Percentiles rank a stretch among this genome's conserved stretches.
phyloP scores from a whole-genome alignment of 495 filamentous ascomycete genomes.

The Aspergillus asperescens region DNA sequence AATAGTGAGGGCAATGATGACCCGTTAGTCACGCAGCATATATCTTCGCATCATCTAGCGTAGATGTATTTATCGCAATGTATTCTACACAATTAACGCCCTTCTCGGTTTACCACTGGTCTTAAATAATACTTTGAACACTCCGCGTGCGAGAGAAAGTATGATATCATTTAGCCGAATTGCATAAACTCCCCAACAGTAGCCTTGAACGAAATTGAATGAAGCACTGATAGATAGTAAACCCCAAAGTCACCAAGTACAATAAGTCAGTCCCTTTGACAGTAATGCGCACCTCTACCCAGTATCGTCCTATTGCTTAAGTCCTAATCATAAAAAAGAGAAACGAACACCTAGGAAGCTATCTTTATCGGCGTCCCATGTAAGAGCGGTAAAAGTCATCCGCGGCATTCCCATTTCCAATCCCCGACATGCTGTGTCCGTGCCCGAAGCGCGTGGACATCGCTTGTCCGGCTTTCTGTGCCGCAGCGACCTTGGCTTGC shows the following conservation, averaged over 20 bases:
- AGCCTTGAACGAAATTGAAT: background rate
- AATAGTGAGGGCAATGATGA: background rate
- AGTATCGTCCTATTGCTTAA: background rate
- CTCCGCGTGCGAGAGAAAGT: background rate
- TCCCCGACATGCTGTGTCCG: constrained; percentile 50
- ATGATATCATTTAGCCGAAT: constrained; percentile 11
- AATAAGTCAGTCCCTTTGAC: background rate
- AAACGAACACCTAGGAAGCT: background rate
- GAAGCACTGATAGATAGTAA: constrained; percentile 2
- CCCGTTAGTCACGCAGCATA: background rate
- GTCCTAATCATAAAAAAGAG: background rate
- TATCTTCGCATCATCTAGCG: constrained; percentile 9
- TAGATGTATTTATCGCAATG: constrained; percentile 10
- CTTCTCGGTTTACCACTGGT: background rate
- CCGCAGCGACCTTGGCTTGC: constrained; percentile 68
- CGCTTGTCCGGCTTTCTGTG: constrained; percentile 67
- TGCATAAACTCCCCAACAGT: constrained; percentile 3
- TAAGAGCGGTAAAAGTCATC: constrained; percentile 82
- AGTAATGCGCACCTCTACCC: background rate
- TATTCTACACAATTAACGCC: constrained; percentile 11
- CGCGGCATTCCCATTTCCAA: constrained; percentile 54
- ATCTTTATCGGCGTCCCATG: constrained; percentile 54
- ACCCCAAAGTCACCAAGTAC: constrained; percentile 3
- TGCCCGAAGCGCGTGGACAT: constrained; percentile 63
- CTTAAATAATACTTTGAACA: background rate